These are phyloP conservation scores for Nephelium lappaceum DNA, from an alignment of 345 rosid genomes.

Conservation along the genomic window DNA sequence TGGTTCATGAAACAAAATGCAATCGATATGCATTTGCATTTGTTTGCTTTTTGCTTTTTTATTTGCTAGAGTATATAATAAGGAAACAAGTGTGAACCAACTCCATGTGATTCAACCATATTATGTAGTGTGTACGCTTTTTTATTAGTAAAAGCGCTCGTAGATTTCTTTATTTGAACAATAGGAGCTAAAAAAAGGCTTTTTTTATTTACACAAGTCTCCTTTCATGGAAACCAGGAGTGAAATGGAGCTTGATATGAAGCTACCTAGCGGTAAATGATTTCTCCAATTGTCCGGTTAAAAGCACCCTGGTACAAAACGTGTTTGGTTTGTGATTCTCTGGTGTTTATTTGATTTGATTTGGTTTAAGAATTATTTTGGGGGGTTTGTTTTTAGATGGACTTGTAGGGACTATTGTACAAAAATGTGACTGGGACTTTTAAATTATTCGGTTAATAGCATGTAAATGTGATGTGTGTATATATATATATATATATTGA, in stretches of 20 bases:
- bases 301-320: not conserved
- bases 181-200: not conserved
- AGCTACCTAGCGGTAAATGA: not conserved
- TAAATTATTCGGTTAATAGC: no score
- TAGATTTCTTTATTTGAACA: not conserved
- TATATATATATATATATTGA: no score
- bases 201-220: slow-evolving; percentile 13
- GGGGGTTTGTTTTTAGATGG: no score
- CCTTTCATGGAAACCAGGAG: slow-evolving; percentile 4
- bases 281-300: not conserved
- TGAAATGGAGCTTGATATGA: slow-evolving; percentile 2
- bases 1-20: not conserved
- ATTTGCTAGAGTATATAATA: not conserved
- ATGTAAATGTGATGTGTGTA: no score
- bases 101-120: not conserved
- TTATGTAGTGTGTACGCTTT: no score
- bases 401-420: no score
- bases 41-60: not conserved
- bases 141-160: no score
- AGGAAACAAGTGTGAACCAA: not conserved
- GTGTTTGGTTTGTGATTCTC: no score
- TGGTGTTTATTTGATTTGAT: no score
- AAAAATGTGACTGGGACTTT: no score
- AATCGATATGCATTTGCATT: not conserved
- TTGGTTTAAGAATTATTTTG: no score